Percentiles rank a stretch among this genome's conserved stretches.
Conservation (phyloP, 768 basidiomycete species). For the Phanerochaete carnosa region DNA sequence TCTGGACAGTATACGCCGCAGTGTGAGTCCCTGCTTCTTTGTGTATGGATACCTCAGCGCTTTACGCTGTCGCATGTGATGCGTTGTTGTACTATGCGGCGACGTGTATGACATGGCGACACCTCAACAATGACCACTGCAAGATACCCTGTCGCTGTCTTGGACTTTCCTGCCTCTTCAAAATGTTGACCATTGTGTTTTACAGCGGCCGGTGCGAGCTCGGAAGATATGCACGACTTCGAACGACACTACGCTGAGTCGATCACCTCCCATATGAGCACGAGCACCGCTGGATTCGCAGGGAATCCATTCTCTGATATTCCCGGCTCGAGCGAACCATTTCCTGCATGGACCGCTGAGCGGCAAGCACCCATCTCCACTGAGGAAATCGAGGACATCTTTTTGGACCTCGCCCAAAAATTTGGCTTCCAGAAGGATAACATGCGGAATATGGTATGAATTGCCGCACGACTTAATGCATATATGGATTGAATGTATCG, state of each 20-base stretch:
- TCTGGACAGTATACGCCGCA: conserved; percentile 23
- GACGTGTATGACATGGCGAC: background rate
- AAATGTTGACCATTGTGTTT: conserved; percentile 12
- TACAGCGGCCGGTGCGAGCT: conserved; percentile 22
- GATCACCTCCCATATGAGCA: conserved; percentile 31
- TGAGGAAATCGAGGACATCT: conserved; percentile 98
- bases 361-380: conserved; percentile 94
- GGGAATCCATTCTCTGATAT: conserved; percentile 26
- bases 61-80: background rate
- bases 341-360: conserved; percentile 93
- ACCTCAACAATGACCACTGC: background rate
- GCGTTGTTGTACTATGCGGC: background rate
- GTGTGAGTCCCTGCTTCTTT: conserved; percentile 14
- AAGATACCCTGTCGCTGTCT: background rate
- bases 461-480: conserved; percentile 3
- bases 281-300: conserved; percentile 20
- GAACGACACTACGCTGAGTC: conserved; percentile 30
- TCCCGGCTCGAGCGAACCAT: conserved; percentile 52
- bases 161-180: background rate
- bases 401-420: conserved; percentile 96
- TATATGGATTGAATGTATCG: conserved; percentile 10
- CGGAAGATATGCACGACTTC: conserved; percentile 26
- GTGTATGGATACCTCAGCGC: background rate
- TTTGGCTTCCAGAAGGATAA: conserved; percentile 97
- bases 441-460: conserved; percentile 87